Base-by-base conservation (phyloP, 768 basidiomycete species). In the Suillus ampliporus region DNA sequence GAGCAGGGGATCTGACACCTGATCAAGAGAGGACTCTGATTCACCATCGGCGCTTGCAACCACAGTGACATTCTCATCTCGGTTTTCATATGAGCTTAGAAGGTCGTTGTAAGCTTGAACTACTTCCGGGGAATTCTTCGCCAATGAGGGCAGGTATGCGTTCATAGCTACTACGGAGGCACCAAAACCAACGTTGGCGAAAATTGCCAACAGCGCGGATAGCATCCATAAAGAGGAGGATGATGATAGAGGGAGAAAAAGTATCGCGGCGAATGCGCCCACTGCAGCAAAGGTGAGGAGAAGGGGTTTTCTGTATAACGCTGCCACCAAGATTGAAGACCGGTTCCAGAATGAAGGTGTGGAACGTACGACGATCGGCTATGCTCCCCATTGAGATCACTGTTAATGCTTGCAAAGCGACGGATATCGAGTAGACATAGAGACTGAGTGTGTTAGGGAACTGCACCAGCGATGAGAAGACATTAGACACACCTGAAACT, bases 311-410 rank as follows among this genome's bases (percentile, higher is more conserved):
- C 97, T 87, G 67, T 88, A 87, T 3, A 84, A 76, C 0, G 86
- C 90, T 80, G 80, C 60, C 11, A 43, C 38, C 41, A 62, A 15
- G 65, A 57, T n/a, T 50, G 65, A 28, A 63, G 46, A 56, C 47
- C 26, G 13, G 11, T 28, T 10, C 26, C 6, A 28, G 10, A 5
- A 38, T 8, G 8, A 23, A 35, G 26, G 8, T 0, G 21, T 2
- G 38, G 46, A 47, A 81, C 91, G 62, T 68, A 96, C 95, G 88
- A 65, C 92, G 87, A 76, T 99, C 94, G 1, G 96, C 97, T 60
- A 97, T 88, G 17, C 88, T 88, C 8, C 94, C 94, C 83, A 97
- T 92, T 6, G 96, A 95, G 60, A 99, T 95, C 43, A 99, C 95
- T 0, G 90, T 93, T n/a, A 98, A 69, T 0, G 95, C 96, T 72